Conservation (phyloP, 768 basidiomycete genomes). For the Heimioporus sp. region DNA sequence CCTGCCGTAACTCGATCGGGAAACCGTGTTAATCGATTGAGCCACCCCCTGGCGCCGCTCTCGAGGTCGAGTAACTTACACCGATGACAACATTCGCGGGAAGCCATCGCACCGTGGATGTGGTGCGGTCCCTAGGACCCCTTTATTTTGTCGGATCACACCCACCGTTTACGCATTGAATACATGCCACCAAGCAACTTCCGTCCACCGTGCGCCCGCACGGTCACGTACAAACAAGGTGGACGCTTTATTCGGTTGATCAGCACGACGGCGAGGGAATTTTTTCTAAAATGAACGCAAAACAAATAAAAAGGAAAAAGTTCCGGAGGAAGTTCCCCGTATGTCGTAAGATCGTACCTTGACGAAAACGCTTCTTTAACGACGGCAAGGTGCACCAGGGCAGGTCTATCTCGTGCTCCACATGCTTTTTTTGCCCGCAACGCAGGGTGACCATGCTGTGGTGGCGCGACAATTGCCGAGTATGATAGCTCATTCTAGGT, state of each 20-base stretch:
- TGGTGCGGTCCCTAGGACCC: background rate
- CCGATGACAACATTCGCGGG: background rate
- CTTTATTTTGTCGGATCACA: background rate
- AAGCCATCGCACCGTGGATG: background rate
- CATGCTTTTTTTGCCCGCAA: background rate
- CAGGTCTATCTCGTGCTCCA: background rate
- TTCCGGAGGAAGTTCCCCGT: background rate
- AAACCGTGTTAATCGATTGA: background rate
- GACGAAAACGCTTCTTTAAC: background rate
- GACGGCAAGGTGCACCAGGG: background rate
- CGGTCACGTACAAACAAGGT: too few species aligned
- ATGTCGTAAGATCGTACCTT: slow-evolving; percentile 10
- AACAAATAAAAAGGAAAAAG: background rate
- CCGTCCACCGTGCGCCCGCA: too few species aligned
- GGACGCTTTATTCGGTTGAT: too few species aligned
- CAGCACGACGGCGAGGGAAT: slow-evolving; percentile 5
- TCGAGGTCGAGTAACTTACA: background rate
- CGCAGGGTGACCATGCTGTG: too few species aligned
- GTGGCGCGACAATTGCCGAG: too few species aligned
- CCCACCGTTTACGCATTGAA: background rate
- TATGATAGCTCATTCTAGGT: too few species aligned
- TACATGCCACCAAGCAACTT: too few species aligned
- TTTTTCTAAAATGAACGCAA: too few species aligned
- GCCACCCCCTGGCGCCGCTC: slow-evolving; percentile 5
- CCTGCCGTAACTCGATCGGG: slow-evolving; percentile 16